Base-by-base conservation (phyloP, 345 rosid species). In the Capsella bursapastoris region DNA sequence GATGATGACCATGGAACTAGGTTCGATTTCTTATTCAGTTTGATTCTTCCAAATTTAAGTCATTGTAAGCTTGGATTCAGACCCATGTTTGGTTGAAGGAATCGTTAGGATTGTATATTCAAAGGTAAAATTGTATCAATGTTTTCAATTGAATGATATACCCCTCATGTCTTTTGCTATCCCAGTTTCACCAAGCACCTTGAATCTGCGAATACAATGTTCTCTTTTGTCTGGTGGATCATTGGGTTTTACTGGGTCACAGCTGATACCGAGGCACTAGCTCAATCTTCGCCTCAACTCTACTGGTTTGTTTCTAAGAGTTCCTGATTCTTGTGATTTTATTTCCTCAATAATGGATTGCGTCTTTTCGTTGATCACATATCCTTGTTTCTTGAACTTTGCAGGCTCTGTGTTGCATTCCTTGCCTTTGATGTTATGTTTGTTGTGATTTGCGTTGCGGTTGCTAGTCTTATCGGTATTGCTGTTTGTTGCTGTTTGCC, bases 401-500 rank as follows among this genome's bases (percentile, higher is more conserved):
- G 86, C 92, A 91, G 97, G 96, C 84, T 90, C 16, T 94, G 96
- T 73, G 81, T 94, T 56, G 79, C 88, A 14, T 91, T 88, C 78
- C 99, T 94, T 73, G 89, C 90, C 29, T 86, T 90, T 32, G 98
- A 94, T 74, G 92, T 89, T 40, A 77, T 89, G 68, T 94, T 94
- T 64, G 92, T 91, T 44, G 81, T 89, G 31, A 81, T 91, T 60
- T 94, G 96, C 41, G 81, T 90, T 52, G 87, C 82, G 55, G 83
- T 83, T 71, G 97, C 97, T 1, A 86, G 89, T 70, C 87, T 94
- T 4, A 82, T 94, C 44, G 93, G 95, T 27, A 82, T 94, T 57
- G 97, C 97, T 71, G 87, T 94, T 68, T 94, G 98, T 81, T 90
- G 93, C 83, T 94, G 90, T 71, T 90, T 94, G 75, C 98, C 98